Evolutionary conservation across 768 basidiomycete genomes (phyloP), one percentile per base, ranked within the genome.

Genomic region (Suillus fuscotomentosus): DNA sequence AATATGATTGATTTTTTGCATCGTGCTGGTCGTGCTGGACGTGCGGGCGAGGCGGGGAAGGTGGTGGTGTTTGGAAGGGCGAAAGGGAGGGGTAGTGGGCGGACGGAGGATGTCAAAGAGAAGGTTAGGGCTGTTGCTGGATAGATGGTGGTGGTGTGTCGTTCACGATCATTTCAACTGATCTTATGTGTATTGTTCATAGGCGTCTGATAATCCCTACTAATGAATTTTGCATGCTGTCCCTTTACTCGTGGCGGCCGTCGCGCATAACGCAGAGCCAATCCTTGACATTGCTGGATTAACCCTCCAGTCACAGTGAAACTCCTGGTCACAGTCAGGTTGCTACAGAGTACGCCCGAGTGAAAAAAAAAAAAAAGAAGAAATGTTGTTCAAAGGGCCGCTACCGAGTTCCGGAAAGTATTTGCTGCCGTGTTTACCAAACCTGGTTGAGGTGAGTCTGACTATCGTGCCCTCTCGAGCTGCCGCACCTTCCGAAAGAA

Each of bases 1-100:
- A 96, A 94, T 73, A 91, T 91, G 82, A 84, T 96, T 45, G 95
- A 97, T 75, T 96, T 97, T 73, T 74, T 97, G 65, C 95, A 97
- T 77, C 88, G 95, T 5, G 95, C 95, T 0, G 95, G 95, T 17
- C 79, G 95, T 55, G 84, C 91, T 0, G 94, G 88, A 2, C 79
- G 94, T 38, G 93, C 92, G 5, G 92, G 92, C 0, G 74, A 82
- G 71, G 72, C 75, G 34, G 92, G 91, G 1, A 87, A 83, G 67
- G 92, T 94, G 0, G 86, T 94, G 3, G 79, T 94, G 7, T 94
- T 94, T 70, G 89, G 89, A 39, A 91, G 89, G 73, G 76, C 79
- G 69, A 83, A 82, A 63, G 91, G 90, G 1, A 79, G 90, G 24
- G 89, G 90, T 2, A 84, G 86, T 60, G 77, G 76, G 45, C 79